phyloP scores from a whole-genome alignment of 495 filamentous ascomycete species.

The Annulohypoxylon nitens region DNA sequence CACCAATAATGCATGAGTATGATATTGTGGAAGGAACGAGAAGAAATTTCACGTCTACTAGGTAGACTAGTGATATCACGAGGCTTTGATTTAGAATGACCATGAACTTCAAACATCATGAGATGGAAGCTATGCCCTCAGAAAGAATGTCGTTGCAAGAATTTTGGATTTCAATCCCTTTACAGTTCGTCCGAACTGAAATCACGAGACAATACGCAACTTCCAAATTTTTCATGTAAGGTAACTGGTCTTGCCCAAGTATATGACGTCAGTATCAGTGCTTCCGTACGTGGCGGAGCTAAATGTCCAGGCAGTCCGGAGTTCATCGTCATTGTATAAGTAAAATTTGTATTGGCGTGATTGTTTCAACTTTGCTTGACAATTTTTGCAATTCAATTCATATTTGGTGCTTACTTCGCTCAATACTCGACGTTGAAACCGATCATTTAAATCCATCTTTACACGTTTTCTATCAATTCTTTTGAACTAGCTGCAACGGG shows the following conservation, averaged over 20 bases:
- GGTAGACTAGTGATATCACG: neutral
- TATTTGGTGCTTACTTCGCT: neutral
- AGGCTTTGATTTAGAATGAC: neutral
- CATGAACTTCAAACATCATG: slow-evolving; percentile 1
- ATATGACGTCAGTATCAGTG: slow-evolving; percentile 43
- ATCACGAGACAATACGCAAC: slow-evolving; percentile 26
- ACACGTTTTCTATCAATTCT: neutral
- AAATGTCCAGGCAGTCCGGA: slow-evolving; percentile 15
- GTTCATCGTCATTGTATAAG: slow-evolving; percentile 34
- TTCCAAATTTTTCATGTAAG: slow-evolving; percentile 16
- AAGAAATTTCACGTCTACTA: neutral
- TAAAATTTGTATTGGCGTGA: slow-evolving; percentile 19
- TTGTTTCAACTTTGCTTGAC: neutral
- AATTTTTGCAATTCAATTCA: neutral
- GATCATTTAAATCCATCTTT: neutral
- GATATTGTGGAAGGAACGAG: slow-evolving; percentile 9
- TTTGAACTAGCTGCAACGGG: neutral
- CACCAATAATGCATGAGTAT: slow-evolving; percentile 8
- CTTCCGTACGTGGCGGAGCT: slow-evolving; percentile 10
- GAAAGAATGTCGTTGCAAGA: slow-evolving; percentile 1
- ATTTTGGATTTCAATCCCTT: neutral
- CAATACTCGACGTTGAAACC: neutral
- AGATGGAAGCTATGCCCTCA: neutral
- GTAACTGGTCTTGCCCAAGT: slow-evolving; percentile 6
- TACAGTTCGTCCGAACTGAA: slow-evolving; percentile 10